Base-by-base conservation (phyloP, 2,329 filamentous ascomycete species). In the Penicillium rolfsii region DNA sequence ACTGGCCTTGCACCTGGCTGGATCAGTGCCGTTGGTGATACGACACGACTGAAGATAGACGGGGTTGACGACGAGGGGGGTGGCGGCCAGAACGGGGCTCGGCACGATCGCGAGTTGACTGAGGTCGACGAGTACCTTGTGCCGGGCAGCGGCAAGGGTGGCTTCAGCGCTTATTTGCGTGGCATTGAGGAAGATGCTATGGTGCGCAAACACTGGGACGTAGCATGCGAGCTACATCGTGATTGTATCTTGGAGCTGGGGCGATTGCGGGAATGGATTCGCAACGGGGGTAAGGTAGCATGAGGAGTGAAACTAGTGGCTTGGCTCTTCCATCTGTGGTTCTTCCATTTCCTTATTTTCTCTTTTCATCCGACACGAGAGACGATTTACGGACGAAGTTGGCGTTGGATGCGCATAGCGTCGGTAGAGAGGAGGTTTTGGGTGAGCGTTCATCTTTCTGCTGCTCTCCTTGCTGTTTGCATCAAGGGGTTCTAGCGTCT, bases 11-110 rank as follows among this genome's bases (percentile, higher is more conserved):
- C 74, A 0, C 74, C 75, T 3, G 75, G 75, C 53, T 87, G 85
- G 80, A 79, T 87, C 38, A 80, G 79, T 38, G 80, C 82, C 2
- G 75, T 80, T 7, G 84, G 85, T 4, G 83, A 85, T 62, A 75
- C 76, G 1, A 53, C 67, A 2, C 70, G 72, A 41, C 58, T 79
- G 3, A 71, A 72, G 19, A 64, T 77, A 4, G 64, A 72, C 22
- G 66, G 60, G 12, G 69, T 70, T 28, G 70, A 73, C 30, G 70
- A 66, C 6, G 68, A 70, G 30, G 65, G 60, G 14, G 64, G 61
- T n/a, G 64, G 65, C 16, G 45, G 58, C 36, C 60, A 58, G 22
- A 50, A 26, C 12, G 43, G 52, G n/a, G 22, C 8, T n/a, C 52
- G 52, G 16, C 64, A 57, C 5, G 57, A 60, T 16, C 55, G 63